Evolutionary conservation across 352 stramenopile species (phyloP), one percentile per base, ranked within the genome.

Genomic region (Globisporangium ultimum): DNA sequence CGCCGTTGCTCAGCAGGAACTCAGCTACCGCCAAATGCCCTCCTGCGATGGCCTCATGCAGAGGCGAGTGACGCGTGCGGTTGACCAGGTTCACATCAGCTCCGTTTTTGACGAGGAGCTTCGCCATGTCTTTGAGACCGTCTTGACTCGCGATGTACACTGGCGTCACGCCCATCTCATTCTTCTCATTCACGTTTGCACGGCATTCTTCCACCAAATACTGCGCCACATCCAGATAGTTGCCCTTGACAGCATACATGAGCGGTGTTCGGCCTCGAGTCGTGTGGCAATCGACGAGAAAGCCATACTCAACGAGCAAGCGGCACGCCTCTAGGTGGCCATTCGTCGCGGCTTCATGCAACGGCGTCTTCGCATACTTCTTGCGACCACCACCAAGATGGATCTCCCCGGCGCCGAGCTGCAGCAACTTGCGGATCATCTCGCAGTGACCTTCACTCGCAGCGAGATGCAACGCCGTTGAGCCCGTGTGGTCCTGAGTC

Each of bases 161-260:
- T 8, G 84, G 68, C n/a, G 84, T 91, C 49, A 90, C 71, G 13
- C 81, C 79, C 72, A 89, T 91, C 38, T 91, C 84, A 61, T 90
- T 93, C 66, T 89, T 74, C 53, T 90, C 84, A 67, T 91, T 59
- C 38, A 88, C 71, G 51, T 84, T 78, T 1, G 80, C 80, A 9
- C 58, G 60, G 38, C 76, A 78, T 14, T 87, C 63, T 1, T 63
- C 55, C 4, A 85, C 56, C 6, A 91, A 63, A 22, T 72, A 89
- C 28, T 53, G 55, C 9, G 66, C 73, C 2, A 88, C 55, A 2
- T 76, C 66, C 47, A 88, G 34, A 46, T 88, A 80, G 53, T 77
- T 75, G 40, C 80, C 78, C 47, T 87, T 89, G 15, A 84, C 74
- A 17, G 80, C 76, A 48, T 91, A 91, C 81, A 93, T 88, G 42